Evolutionary conservation across 164 flowering plant species (phyloP), one percentile per base, ranked within the genome.

Genomic region (Akebia trifoliata): DNA sequence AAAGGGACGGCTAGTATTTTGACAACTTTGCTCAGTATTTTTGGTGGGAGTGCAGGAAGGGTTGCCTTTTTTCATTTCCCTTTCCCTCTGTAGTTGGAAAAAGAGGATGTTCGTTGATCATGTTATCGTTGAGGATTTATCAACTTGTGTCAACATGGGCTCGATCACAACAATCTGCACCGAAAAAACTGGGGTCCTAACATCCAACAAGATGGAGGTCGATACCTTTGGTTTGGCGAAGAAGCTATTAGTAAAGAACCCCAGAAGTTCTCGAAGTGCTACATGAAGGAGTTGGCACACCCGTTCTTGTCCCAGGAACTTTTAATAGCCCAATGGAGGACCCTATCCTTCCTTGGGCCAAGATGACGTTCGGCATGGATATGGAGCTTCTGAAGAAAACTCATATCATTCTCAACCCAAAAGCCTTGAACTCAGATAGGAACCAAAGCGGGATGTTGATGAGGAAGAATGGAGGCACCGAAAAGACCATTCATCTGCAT

Each of bases 141-240:
- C 42, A 12, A 67, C 61, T 18, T 46, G 58, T 57, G 44, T 44
- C 39, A 58, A 52, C 20, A 29, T 64, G 69, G 72, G 67, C 1
- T 56, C 57, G 0, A 62, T 68, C 4, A 60, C 66, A 2, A 46
- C 50, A 7, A 48, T 68, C 37, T 54, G 62, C 42, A 17, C 54
- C 3, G 69, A 72, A n/a, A 52, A 6, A 53, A 32, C 59, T 35
- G 64, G 50, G 24, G 50, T 62, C 12, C 46, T 63, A 18, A 32
- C 49, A 14, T 51, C 17, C 31, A 4, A 48, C 12, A 14, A 42
- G 7, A 29, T 49, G n/a, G 61, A 68, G 37, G 67, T 72, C 36
- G 46, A 42, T 21, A 53, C 11, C 32, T 68, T 34, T 46, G 4
- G 35, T 38, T 68, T 3, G 72, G 67, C 7, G 55, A 42, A 26